These are phyloP conservation scores for Pythium brachiatum DNA, from an alignment of 352 stramenopile genomes.

Conservation along the genomic window DNA sequence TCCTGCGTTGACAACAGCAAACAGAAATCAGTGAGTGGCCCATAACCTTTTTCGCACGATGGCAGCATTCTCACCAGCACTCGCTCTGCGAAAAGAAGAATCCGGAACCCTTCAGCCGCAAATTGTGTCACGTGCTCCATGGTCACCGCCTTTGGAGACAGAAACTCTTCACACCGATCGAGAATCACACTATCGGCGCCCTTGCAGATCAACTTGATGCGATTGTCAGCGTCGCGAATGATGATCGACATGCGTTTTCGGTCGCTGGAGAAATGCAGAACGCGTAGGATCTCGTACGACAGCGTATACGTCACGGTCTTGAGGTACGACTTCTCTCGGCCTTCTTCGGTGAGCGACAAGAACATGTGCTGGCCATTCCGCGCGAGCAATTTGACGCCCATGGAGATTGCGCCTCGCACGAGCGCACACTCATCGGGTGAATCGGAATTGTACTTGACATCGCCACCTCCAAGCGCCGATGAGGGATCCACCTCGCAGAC, in stretches of 20 bases:
- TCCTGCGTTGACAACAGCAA: conserved; percentile 32
- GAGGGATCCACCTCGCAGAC: conserved; percentile 65
- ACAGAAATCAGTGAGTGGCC: neutral
- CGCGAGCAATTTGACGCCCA: conserved; percentile 81
- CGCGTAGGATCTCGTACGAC: conserved; percentile 65
- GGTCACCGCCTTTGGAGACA: conserved; percentile 48
- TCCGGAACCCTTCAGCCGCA: conserved; percentile 80
- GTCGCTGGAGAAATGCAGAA: conserved; percentile 76
- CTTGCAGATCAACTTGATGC: conserved; percentile 77
- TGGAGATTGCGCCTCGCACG: conserved; percentile 68
- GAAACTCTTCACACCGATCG: conserved; percentile 59
- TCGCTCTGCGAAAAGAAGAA: conserved; percentile 79
- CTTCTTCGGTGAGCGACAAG: conserved; percentile 63
- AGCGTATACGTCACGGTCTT: conserved; percentile 68
- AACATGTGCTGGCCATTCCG: conserved; percentile 50
- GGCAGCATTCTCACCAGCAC: conserved; percentile 38
- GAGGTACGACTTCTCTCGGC: conserved; percentile 46
- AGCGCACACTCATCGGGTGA: conserved; percentile 93
- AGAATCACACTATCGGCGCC: conserved; percentile 77
- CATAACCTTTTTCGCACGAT: no score
- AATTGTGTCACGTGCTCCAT: conserved; percentile 84
- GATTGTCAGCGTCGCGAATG: conserved; percentile 48
- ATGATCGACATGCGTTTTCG: conserved; percentile 85
- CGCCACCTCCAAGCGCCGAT: conserved; percentile 19
- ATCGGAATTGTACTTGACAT: conserved; percentile 85